phyloP scores from a whole-genome alignment of 345 rosid genomes.

The Murraya koenigii region DNA sequence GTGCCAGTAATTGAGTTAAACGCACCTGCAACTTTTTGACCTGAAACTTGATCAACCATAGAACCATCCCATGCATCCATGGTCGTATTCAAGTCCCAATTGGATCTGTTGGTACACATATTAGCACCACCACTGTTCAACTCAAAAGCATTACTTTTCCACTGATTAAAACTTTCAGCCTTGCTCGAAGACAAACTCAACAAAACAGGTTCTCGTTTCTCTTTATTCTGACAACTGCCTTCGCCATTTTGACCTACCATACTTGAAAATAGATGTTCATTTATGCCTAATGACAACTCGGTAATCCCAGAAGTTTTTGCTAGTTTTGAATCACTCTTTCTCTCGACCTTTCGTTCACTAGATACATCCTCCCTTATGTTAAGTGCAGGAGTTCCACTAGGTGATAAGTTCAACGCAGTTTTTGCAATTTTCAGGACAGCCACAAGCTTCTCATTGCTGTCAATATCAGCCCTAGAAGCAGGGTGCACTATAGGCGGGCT shows the following conservation, averaged over 20 bases:
- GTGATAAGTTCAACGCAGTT: constrained; percentile 31
- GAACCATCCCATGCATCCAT: constrained; percentile 82
- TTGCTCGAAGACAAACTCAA: constrained; percentile 54
- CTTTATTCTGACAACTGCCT: constrained; percentile 23
- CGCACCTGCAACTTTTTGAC: constrained; percentile 22
- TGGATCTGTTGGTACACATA: constrained; percentile 45
- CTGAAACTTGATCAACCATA: constrained; percentile 28
- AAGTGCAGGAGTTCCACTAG: constrained; percentile 20
- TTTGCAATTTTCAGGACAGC: constrained; percentile 20
- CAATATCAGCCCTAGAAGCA: constrained; percentile 27
- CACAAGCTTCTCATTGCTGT: constrained; percentile 21
- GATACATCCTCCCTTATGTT: constrained; percentile 19
- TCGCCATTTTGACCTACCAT: constrained; percentile 23
- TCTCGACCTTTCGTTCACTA: constrained; percentile 24
- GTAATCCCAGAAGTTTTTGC: constrained; percentile 27
- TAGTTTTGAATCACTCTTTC: constrained; percentile 22
- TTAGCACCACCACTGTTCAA: constrained; percentile 21
- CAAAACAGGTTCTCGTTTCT: constrained; percentile 30
- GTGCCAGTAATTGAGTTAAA: constrained; percentile 19
- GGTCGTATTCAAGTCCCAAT: constrained; percentile 86
- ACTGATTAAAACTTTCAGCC: constrained; percentile 28
- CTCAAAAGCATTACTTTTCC: constrained; percentile 19
- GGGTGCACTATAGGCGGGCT: constrained; percentile 17
- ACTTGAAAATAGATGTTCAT: constrained; percentile 16
- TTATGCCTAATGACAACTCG: constrained; percentile 33